Evolutionary conservation across 257 asterid species (phyloP), one percentile per base, ranked within the genome.

Genomic region (Nicotiana tabacum): DNA sequence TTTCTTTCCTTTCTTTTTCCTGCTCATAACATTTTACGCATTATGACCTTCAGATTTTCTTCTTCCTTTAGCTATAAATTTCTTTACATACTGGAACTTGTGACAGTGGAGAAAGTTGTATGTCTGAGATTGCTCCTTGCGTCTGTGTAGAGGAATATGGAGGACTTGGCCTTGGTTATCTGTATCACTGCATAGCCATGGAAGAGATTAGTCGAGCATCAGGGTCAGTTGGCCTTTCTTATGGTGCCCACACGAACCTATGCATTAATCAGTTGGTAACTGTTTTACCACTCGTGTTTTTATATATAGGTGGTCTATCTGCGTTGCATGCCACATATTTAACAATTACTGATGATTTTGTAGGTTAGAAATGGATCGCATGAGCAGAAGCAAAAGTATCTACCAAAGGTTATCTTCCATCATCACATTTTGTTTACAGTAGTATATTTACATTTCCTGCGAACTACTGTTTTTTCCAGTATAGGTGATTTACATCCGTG

Each of bases 181-280:
- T 96, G 83, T 96, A 96, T 86, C 99, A 96, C 89, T 96, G 99
- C 88, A 90, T 96, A 84, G 98, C 99, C 83, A 87, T 96, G 97
- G 99, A 96, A 89, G 99, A 96, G 91, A 88, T 96, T 67, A 96
- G 99, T 86, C 94, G 97, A 68, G 99, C 99, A 84, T 96, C 98
- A 13, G 99, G 98, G 10, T 91, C 99, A 35, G 99, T 96, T 89
- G 99, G 91, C 86, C 97, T 96, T 88, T 96, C 99, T 8, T 96
- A 91, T 72, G 98, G 99, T 82, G 99, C 98, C 86, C 99, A 96
- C 86, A 92, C 99, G 70, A 96, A 96, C 89, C 90, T 94, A 66
- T 94, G 98, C 80, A 90, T 96, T 78, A 96, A 94, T 89, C 99
- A 96, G 82, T 86, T 96, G 96, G 99, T 96, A 93, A 91, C 81